Evolutionary conservation across 345 rosid genomes (phyloP).

Genomic region (Camelina hispida): DNA sequence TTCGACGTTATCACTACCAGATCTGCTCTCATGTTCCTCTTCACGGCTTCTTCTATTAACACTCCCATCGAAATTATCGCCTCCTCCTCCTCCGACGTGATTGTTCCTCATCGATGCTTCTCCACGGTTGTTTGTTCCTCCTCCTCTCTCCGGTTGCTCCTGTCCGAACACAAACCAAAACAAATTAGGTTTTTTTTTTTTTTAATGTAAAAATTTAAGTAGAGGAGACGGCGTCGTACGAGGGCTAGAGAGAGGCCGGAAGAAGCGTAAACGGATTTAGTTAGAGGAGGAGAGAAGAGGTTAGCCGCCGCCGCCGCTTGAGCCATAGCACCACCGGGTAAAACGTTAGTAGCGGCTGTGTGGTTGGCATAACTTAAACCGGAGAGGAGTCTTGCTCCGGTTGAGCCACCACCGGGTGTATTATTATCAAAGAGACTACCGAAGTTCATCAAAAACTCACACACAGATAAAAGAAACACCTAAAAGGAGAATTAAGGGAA

Average conservation of each 20-base stretch:
- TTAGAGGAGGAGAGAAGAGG: slow-evolving; percentile 44
- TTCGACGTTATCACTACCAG: slow-evolving; percentile 96
- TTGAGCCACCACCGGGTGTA: slow-evolving; percentile 30
- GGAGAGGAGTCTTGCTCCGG: slow-evolving; percentile 46
- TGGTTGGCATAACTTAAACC: slow-evolving; percentile 43
- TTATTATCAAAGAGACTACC: slow-evolving; percentile 47
- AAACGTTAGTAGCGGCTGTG: slow-evolving; percentile 28
- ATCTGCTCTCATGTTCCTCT: slow-evolving; percentile 84
- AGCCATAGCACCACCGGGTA: slow-evolving; percentile 50
- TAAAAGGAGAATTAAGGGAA: not conserved
- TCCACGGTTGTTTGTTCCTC: slow-evolving; percentile 47
- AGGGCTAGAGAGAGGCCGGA: slow-evolving; percentile 55
- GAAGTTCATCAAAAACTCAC: slow-evolving; percentile 48
- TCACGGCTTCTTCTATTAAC: slow-evolving; percentile 58
- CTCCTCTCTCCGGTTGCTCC: slow-evolving; percentile 55
- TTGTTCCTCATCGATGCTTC: slow-evolving; percentile 43
- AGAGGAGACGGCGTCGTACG: slow-evolving; percentile 39
- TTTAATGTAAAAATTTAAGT: too few relatives aligned
- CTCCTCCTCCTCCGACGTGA: slow-evolving; percentile 33
- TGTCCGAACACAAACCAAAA: not conserved
- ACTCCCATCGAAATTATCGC: slow-evolving; percentile 48
- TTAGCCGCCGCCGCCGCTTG: slow-evolving; percentile 24
- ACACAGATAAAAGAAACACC: not conserved
- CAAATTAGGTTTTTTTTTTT: slow-evolving; percentile 11
- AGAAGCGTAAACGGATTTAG: slow-evolving; percentile 46